phyloP scores from a whole-genome alignment of 2,329 filamentous ascomycete species.

The Tolypocladium nubicola region DNA sequence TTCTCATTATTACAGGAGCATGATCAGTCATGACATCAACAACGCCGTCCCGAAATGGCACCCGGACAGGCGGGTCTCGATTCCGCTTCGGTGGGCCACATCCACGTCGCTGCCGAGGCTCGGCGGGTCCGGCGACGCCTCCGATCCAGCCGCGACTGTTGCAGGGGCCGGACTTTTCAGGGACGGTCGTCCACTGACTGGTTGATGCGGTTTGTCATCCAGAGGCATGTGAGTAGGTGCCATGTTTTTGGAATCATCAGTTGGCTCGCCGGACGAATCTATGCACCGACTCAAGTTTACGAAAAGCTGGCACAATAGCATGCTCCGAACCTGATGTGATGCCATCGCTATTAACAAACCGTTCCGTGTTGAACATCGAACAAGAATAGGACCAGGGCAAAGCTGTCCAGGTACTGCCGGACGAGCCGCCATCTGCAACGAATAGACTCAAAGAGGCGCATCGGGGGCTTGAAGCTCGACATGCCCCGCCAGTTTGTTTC shows the following conservation, averaged over 20 bases:
- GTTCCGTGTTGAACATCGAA: no score
- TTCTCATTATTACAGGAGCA: neutral
- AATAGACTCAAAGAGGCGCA: neutral
- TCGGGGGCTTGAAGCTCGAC: neutral
- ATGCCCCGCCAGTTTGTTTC: neutral
- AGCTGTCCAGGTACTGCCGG: no score
- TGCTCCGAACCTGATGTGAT: neutral
- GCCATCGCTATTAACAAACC: no score
- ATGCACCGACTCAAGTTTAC: neutral
- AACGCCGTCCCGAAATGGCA: neutral
- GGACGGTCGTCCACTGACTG: neutral
- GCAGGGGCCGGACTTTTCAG: neutral
- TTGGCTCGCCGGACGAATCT: neutral
- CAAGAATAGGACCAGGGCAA: neutral
- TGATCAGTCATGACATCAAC: neutral
- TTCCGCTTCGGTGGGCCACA: neutral
- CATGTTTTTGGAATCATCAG: neutral
- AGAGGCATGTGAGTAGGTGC: no score
- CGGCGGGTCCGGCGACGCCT: neutral
- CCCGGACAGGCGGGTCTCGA: neutral
- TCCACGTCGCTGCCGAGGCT: neutral
- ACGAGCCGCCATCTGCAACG: no score
- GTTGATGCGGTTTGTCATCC: neutral
- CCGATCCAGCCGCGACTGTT: neutral
- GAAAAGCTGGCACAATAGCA: neutral